Evolutionary conservation across 2,329 filamentous ascomycete genomes (phyloP), one percentile per base, ranked within the genome.

Genomic region (Acephala macrosclerotiorum): DNA sequence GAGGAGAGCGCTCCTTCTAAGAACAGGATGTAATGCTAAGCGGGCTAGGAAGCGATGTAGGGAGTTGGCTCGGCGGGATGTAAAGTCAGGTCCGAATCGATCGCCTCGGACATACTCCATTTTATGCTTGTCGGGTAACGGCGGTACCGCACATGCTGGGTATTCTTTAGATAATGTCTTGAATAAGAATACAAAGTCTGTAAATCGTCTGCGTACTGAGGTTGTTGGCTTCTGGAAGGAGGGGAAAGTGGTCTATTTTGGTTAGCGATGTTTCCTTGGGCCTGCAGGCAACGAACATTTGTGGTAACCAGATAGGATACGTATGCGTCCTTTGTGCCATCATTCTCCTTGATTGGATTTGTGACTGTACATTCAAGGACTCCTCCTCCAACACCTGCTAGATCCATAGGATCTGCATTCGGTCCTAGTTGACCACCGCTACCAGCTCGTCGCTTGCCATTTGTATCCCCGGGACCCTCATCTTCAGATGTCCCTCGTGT

Each of bases 101-200:
- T 98, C 95, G 72, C 96, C 96, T 40, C 94, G 92, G 60, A 98
- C 96, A 77, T 98, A 98, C 76, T 97, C 94, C 92, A 99, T 97
- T 80, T 96, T 96, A 84, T 98, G 95, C 84, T 98, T 99, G 81
- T 98, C 96, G 61, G 96, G 96, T 61, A 99, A 84, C 56, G 96
- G 96, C 35, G 96, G 96, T 3, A 99, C 93, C 57, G 96, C 96
- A 79, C 91, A 93, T 81, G 93, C 92, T 66, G 94, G 93, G 75
- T 93, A 98, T 78, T 97, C 94, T 77, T 89, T 90, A 69, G 86
- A 89, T 60, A 99, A 89, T 36, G 92, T 90, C 80, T 97, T 97
- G 82, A 93, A 97, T 68, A 99, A 88, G 78, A 97, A 99, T 72
- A 96, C 91, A 77, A 99, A 99, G 81, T 99, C 96, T 73, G 95